These are phyloP conservation scores for Fagopyrum homotropicum DNA, from an alignment of 148 eudicot species.

Conservation along the genomic window DNA sequence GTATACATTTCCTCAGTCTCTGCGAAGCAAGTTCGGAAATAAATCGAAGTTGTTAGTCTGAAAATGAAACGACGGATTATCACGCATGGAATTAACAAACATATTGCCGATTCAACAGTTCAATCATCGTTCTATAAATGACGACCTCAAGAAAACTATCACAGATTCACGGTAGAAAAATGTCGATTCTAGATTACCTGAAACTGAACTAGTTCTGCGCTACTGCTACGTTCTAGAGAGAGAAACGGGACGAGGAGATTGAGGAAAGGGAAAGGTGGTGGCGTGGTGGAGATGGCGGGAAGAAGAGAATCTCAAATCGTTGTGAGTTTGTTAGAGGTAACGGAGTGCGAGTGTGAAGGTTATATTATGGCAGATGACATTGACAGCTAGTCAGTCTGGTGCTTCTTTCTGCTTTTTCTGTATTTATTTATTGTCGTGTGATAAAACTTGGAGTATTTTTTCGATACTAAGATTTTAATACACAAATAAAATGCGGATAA, in stretches of 20 bases:
- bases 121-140: neutral
- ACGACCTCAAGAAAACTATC: neutral
- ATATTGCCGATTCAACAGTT: neutral
- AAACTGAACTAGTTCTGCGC: neutral
- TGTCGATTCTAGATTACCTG: neutral
- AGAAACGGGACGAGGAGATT: neutral
- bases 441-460: no score
- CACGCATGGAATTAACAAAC: neutral
- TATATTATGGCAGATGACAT: neutral
- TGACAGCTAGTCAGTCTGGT: neutral
- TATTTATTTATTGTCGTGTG: neutral
- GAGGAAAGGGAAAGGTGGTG: neutral
- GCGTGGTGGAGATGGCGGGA: conserved; percentile 3
- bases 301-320: conserved; percentile 1
- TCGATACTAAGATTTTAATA: no score
- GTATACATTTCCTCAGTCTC: neutral
- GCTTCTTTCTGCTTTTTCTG: neutral
- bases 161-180: neutral
- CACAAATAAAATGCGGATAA: no score
- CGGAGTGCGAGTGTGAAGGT: neutral
- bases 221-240: neutral
- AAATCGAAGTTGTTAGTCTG: neutral
- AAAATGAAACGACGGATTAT: neutral
- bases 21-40: neutral
- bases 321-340: neutral